Base-by-base conservation (phyloP, 108 stramenopile species). In the Pseudonitzschia multistriata region DNA sequence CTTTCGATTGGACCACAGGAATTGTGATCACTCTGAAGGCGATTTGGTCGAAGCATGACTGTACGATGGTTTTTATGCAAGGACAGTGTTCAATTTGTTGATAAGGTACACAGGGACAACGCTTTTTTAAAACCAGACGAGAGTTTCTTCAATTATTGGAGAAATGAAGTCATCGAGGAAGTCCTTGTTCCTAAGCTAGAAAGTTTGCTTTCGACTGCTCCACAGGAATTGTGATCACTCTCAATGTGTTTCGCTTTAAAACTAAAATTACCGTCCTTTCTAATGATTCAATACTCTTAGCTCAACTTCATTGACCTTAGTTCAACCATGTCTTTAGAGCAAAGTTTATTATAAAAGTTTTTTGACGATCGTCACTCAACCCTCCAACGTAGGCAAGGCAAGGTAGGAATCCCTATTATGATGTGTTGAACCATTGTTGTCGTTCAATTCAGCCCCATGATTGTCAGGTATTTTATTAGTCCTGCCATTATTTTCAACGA, bases 101-200 rank as follows among this genome's bases (percentile, higher is more conserved):
- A 77, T 54, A 65, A 47, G 33, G 36, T 49, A 49, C 64, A 77
- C 33, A 39, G 40, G 14, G 24, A 68, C 13, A 73, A 69, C 27
- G 55, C 57, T 14, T 76, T 76, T 49, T 35, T 54, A n/a, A 70
- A 81, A 63, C 10, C 72, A 34, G 71, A 81, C 80, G 74, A 87
- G 62, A 62, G 73, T 42, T 83, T 74, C 5, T 88, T 82, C 79
- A 91, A 88, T 63, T 91, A 87, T 67, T 91, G 74, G 74, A 68
- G 28, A 30, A 76, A 76, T 27, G 22, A 37, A 0, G 74, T 76
- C 53, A 62, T 76, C 10, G 63, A 62, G 0, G 57, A 69, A 7
- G 59, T 39, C 33, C 63, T 76, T 63, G 68, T 67, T 19, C 68
- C 74, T 13, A 48, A 49, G 1, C 49, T 74, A 30, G 49, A 57